Percentiles rank a stretch among this genome's conserved stretches.
phyloP scores from a whole-genome alignment of 31 red algal species.

The Porphyra umbilicalis region DNA sequence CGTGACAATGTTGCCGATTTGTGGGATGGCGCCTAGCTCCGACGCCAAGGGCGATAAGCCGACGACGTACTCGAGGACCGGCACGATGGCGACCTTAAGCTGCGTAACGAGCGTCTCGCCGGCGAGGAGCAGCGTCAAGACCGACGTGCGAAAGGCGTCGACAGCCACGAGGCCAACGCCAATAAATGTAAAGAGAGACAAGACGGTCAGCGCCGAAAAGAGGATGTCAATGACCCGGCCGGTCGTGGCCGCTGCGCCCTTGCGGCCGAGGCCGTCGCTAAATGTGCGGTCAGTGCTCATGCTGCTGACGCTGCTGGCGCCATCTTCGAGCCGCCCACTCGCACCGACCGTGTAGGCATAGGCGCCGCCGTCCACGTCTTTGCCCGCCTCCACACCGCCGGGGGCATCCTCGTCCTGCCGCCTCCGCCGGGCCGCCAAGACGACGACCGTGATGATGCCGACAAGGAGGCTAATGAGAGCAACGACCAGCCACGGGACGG shows the following conservation, averaged over 20 bases:
- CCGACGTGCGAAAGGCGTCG: not conserved
- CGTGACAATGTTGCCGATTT: not conserved
- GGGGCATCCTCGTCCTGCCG: not conserved
- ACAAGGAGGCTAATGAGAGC: not conserved
- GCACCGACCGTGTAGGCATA: not conserved
- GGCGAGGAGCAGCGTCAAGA: not conserved
- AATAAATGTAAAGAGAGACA: not conserved
- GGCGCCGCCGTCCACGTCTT: not conserved
- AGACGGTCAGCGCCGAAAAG: not conserved
- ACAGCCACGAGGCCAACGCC: not conserved
- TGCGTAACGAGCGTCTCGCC: not conserved
- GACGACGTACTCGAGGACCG: not conserved
- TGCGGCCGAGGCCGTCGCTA: not conserved
- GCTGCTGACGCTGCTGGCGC: not conserved
- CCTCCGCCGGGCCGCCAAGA: not conserved
- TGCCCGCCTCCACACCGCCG: not conserved
- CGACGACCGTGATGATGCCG: not conserved
- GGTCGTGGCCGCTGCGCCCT: not conserved
- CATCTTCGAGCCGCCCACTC: not conserved
- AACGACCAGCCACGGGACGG: not conserved
- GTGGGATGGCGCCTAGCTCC: not conserved
- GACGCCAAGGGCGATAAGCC: not conserved
- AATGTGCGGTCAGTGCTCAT: not conserved
- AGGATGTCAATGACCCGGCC: not conserved
- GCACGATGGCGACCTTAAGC: not conserved